These are phyloP conservation scores for Maudiozyma humilis DNA, from an alignment of 1,139 yeast genomes.

Conservation along the genomic window DNA sequence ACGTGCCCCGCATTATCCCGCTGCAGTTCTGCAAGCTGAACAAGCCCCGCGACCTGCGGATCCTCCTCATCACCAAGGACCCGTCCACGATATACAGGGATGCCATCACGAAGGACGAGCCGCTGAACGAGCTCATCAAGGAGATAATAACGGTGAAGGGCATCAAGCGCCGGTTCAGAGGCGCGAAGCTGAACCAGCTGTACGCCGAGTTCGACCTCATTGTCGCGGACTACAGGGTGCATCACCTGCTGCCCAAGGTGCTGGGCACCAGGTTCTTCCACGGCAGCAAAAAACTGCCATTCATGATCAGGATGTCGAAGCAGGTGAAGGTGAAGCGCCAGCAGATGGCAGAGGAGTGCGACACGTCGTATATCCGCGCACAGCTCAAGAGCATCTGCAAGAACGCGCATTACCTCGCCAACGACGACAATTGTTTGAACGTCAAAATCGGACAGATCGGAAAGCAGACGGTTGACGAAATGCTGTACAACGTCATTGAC, in stretches of 20 bases:
- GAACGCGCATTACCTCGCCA: constrained; percentile 53
- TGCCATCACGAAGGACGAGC: constrained; percentile 36
- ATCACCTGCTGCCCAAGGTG: constrained; percentile 47
- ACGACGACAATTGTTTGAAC: constrained; percentile 39
- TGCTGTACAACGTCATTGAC: constrained; percentile 48
- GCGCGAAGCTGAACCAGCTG: constrained; percentile 39
- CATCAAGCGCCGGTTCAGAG: constrained; percentile 40
- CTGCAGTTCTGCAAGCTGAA: constrained; percentile 42
- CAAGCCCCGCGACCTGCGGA: constrained; percentile 40
- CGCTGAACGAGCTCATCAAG: constrained; percentile 51
- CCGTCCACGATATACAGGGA: constrained; percentile 51
- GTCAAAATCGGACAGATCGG: constrained; percentile 46
- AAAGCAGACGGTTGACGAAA: constrained; percentile 35
- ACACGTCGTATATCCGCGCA: constrained; percentile 49
- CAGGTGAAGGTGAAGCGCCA: constrained; percentile 36
- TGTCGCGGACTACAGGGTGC: constrained; percentile 57
- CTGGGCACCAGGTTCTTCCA: constrained; percentile 52
- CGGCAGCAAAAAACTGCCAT: constrained; percentile 54
- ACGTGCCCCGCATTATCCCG: constrained; percentile 59
- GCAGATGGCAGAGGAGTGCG: constrained; percentile 31
- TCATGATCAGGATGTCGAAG: constrained; percentile 55
- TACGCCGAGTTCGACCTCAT: constrained; percentile 58
- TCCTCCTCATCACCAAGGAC: constrained; percentile 59
- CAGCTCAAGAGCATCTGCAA: constrained; percentile 56
- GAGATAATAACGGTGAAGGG: constrained; percentile 52